Percentiles rank a stretch among this genome's conserved stretches.
Conservation (phyloP, 345 rosid genomes). For the Barbarea vulgaris region DNA sequence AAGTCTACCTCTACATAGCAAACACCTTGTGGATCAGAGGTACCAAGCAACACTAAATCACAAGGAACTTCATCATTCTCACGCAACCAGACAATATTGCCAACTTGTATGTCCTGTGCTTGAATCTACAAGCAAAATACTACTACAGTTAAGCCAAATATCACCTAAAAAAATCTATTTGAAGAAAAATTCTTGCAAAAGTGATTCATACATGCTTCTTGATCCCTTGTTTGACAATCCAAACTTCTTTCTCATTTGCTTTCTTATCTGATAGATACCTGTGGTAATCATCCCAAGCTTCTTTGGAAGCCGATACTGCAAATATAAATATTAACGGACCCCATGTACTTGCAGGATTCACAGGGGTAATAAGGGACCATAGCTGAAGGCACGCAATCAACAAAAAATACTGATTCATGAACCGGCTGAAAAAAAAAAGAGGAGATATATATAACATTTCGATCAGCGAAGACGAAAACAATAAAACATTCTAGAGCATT, state of each 20-base stretch:
- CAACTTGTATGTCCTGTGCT: constrained; percentile 88
- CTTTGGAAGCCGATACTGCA: constrained; percentile 95
- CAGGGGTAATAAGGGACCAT: constrained; percentile 99
- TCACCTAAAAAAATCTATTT: background rate
- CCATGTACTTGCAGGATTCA: constrained; percentile 99
- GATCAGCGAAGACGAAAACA: constrained; percentile 6
- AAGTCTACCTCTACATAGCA: constrained; percentile 84
- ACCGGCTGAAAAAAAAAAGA: constrained; percentile 71
- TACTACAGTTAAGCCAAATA: constrained; percentile 10
- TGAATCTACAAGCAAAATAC: constrained; percentile 59
- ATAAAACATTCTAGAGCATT: background rate
- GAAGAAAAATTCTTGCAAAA: constrained; percentile 11
- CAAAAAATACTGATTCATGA: constrained; percentile 98
- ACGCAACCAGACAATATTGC: constrained; percentile 96
- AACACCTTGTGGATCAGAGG: constrained; percentile 91
- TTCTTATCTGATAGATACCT: constrained; percentile 92
- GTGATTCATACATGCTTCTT: constrained; percentile 71
- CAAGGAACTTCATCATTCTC: constrained; percentile 99
- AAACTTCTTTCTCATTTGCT: constrained; percentile 95
- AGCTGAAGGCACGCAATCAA: constrained; percentile 99
- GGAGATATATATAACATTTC: constrained; percentile 3
- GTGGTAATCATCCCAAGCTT: constrained; percentile 99
- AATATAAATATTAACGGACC: constrained; percentile 95
- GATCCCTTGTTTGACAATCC: constrained; percentile 79
- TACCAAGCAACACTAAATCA: constrained; percentile 93